Conservation (phyloP, 1,284 basidiomycete genomes). For the Irpex sp. region DNA sequence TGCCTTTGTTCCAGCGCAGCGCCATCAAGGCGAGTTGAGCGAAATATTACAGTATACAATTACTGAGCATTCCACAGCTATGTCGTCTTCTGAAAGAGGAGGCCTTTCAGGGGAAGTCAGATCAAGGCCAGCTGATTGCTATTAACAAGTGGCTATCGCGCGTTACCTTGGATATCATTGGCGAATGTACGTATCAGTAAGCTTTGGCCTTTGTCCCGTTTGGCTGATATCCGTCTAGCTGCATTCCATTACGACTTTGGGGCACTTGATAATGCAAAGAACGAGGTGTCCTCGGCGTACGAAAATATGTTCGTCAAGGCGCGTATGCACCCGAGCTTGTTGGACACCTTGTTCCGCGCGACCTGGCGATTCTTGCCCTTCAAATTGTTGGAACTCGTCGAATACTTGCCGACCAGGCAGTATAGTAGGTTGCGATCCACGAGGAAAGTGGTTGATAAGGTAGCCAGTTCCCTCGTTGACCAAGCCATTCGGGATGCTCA, state of each 20-base stretch:
- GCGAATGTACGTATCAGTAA: constrained; percentile 3
- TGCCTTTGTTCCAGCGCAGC: constrained; percentile 19
- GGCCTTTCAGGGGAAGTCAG: neutral
- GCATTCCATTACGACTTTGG: constrained; percentile 28
- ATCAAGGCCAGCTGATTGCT: neutral
- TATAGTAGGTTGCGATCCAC: constrained; percentile 23
- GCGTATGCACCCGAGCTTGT: neutral
- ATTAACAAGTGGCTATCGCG: constrained; percentile 11
- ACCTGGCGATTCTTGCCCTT: constrained; percentile 19
- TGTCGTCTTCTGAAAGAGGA: constrained; percentile 16
- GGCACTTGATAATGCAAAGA: constrained; percentile 23
- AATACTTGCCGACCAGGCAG: constrained; percentile 23
- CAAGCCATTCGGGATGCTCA: constrained; percentile 2
- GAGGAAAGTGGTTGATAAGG: constrained; percentile 18
- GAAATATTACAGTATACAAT: neutral
- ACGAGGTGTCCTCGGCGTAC: constrained; percentile 22
- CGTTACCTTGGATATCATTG: constrained; percentile 10
- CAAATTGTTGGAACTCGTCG: constrained; percentile 18
- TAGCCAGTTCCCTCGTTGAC: constrained; percentile 2
- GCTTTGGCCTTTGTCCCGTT: neutral
- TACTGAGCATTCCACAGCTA: constrained; percentile 2
- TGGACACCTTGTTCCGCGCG: neutral
- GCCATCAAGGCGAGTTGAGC: neutral
- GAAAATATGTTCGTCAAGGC: constrained; percentile 23
- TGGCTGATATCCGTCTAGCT: neutral